Conservation (phyloP, 2,329 filamentous ascomycete species). For the Acrocalymma vagum region DNA sequence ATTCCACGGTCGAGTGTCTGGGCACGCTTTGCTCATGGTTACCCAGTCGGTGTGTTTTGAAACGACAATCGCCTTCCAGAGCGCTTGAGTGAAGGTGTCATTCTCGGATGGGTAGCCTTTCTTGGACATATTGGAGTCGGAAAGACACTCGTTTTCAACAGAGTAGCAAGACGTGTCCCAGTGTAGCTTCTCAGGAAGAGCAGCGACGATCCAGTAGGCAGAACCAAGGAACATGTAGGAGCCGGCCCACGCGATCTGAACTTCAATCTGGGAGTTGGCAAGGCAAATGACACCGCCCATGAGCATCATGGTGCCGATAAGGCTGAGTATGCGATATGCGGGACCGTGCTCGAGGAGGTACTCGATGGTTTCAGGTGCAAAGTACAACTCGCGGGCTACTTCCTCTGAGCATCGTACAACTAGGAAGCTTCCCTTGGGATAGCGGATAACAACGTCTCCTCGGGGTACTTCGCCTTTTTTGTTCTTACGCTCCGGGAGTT, state of each 20-base stretch:
- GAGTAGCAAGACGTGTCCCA: constrained; percentile 58
- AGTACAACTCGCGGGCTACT: constrained; percentile 60
- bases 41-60: constrained; percentile 56
- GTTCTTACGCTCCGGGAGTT: constrained; percentile 48
- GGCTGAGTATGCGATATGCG: constrained; percentile 56
- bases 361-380: constrained; percentile 59
- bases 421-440: constrained; percentile 60
- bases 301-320: constrained; percentile 60
- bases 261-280: constrained; percentile 57
- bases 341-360: constrained; percentile 53
- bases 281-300: constrained; percentile 63
- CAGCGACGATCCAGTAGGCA: constrained; percentile 61
- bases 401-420: constrained; percentile 60
- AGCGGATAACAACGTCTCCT: constrained; percentile 59
- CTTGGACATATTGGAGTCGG: constrained; percentile 40
- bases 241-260: constrained; percentile 59
- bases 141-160: constrained; percentile 47
- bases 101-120: constrained; percentile 44
- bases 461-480: constrained; percentile 42
- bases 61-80: constrained; percentile 59
- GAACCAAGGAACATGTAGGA: constrained; percentile 60
- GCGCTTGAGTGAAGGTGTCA: constrained; percentile 54
- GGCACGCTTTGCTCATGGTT: constrained; percentile 48
- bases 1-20: constrained; percentile 52
- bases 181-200: constrained; percentile 54